Percentiles rank a stretch among this genome's conserved stretches.
Conservation (phyloP, 306 rosid genomes). For the Rubus idaeus region DNA sequence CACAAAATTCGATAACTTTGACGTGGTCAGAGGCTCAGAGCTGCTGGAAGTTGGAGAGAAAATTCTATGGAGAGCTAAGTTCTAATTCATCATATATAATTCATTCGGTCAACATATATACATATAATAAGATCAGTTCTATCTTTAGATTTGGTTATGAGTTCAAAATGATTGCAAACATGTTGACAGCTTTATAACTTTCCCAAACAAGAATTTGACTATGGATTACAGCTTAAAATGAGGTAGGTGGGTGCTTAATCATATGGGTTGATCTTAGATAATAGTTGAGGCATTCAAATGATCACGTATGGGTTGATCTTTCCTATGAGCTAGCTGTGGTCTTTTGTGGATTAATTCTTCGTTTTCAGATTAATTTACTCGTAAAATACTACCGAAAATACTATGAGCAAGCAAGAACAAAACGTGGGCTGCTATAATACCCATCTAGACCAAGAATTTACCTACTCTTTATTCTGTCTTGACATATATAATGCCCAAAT, state of each 20-base stretch:
- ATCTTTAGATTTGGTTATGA: not conserved
- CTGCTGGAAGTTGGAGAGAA: not conserved
- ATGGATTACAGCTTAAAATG: not conserved
- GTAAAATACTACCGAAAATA: not conserved
- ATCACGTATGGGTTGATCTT: not conserved
- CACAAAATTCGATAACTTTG: not conserved
- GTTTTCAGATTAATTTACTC: not conserved
- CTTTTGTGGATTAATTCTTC: not conserved
- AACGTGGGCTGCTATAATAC: constrained; percentile 9
- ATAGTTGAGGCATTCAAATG: not conserved
- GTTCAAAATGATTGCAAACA: not conserved
- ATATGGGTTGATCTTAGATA: not conserved
- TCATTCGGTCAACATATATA: not conserved
- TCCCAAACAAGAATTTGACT: not conserved
- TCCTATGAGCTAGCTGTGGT: not conserved
- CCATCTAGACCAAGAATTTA: not conserved
- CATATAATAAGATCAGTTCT: not conserved
- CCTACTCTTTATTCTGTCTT: not conserved
- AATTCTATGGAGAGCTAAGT: not conserved
- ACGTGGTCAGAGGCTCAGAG: not conserved
- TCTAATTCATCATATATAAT: not conserved
- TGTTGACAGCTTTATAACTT: not conserved
- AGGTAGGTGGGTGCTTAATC: not conserved
- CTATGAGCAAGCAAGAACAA: not conserved
- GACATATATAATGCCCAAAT: not conserved